Conservation (phyloP, 1,284 basidiomycete genomes). For the Athelia psychrophila region DNA sequence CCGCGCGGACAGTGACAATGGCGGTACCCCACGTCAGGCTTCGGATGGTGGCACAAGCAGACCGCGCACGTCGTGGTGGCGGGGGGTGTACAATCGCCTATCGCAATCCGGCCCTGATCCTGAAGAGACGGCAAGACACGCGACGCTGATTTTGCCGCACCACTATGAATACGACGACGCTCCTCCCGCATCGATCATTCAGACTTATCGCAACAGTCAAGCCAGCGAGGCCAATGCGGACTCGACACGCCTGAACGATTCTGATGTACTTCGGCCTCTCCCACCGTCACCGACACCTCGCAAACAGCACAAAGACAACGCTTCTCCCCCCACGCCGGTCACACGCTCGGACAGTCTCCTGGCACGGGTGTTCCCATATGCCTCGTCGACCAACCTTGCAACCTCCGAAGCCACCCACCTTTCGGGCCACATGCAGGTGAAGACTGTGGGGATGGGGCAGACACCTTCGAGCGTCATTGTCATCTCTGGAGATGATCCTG, state of each 20-base stretch:
- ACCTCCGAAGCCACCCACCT: too few relatives aligned
- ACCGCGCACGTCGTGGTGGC: conserved; percentile 53
- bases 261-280: conserved; percentile 8
- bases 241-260: background rate
- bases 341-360: conserved; percentile 25
- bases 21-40: conserved; percentile 19
- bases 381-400: background rate
- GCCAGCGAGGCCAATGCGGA: conserved; percentile 7
- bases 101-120: conserved; percentile 41
- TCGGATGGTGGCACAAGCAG: conserved; percentile 17
- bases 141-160: conserved; percentile 14
- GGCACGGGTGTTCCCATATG: conserved; percentile 21
- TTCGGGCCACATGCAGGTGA: too few relatives aligned
- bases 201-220: conserved; percentile 24
- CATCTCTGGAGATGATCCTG: too few relatives aligned
- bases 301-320: conserved; percentile 2
- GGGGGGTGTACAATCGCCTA: conserved; percentile 46
- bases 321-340: conserved; percentile 4
- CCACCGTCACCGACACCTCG: conserved; percentile 7
- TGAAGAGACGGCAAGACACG: conserved; percentile 17
- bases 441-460: too few relatives aligned
- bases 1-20: conserved; percentile 36
- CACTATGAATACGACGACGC: conserved; percentile 36
- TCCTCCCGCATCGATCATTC: conserved; percentile 36
- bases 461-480: too few relatives aligned